Conservation (phyloP, 257 asterid genomes). For the Osmanthus fragrans region DNA sequence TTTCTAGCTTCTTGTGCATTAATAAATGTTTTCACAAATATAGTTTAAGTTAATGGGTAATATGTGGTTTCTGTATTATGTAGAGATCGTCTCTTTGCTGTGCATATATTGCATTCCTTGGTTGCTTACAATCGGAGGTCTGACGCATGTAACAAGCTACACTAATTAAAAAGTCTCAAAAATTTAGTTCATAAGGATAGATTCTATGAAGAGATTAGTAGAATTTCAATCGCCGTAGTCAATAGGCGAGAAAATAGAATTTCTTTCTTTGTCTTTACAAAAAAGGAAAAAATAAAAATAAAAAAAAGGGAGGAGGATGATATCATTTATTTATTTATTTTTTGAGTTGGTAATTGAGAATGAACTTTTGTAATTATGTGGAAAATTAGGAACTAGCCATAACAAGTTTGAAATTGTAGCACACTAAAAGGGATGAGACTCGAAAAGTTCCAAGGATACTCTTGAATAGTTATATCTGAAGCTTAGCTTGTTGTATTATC, state of each 20-base stretch:
- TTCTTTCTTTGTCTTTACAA: no score
- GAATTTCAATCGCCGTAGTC: background rate
- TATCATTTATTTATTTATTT: no score
- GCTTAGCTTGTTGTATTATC: background rate
- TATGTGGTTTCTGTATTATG: background rate
- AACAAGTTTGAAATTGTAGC: background rate
- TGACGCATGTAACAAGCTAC: background rate
- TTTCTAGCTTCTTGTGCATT: background rate
- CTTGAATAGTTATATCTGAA: background rate
- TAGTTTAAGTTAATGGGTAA: background rate
- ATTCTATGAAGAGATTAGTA: background rate
- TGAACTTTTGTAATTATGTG: background rate
- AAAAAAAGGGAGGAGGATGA: no score
- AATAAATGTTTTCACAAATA: background rate
- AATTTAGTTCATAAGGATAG: background rate
- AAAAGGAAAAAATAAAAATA: no score
- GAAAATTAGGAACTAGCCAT: background rate
- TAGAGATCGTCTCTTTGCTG: background rate
- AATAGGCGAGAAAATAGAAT: no score
- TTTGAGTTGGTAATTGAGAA: background rate
- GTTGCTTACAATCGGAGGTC: background rate
- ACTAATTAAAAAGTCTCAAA: background rate
- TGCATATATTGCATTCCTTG: background rate
- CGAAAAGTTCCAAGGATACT: background rate
- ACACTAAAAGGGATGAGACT: background rate